Evolutionary conservation across 768 basidiomycete species (phyloP).

Genomic region (Pluteus cervinus): DNA sequence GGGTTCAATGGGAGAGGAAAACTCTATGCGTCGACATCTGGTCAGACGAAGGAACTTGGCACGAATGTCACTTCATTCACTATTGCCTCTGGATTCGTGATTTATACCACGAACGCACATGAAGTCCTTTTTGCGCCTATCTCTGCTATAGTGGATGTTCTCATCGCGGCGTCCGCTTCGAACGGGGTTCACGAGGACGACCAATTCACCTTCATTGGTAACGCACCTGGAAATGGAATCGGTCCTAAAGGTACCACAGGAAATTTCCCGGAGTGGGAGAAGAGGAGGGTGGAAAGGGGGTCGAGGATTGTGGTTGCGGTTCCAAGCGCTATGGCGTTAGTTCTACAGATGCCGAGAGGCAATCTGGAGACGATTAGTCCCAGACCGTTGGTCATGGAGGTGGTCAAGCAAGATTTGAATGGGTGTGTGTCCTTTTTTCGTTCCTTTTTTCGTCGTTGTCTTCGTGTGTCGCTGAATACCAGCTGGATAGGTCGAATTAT

Average conservation of each 20-base stretch:
- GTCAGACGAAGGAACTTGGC: slow-evolving; percentile 30
- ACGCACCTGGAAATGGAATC: too few species aligned
- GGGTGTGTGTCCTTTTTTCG: slow-evolving; percentile 38
- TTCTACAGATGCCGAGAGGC: slow-evolving; percentile 96
- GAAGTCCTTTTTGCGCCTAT: slow-evolving; percentile 72
- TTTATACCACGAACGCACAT: slow-evolving; percentile 82
- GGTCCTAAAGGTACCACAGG: slow-evolving; percentile 9
- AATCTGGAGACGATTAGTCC: slow-evolving; percentile 96
- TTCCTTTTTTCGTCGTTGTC: neutral
- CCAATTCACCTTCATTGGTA: too few species aligned
- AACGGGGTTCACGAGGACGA: too few species aligned
- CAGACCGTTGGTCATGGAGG: slow-evolving; percentile 82
- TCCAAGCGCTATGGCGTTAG: slow-evolving; percentile 81
- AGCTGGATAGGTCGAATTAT: slow-evolving; percentile 55
- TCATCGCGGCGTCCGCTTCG: too few species aligned
- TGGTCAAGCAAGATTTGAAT: slow-evolving; percentile 71
- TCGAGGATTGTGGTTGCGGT: slow-evolving; percentile 85
- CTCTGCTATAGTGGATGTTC: slow-evolving; percentile 16
- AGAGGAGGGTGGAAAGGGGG: slow-evolving; percentile 82
- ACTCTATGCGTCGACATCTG: slow-evolving; percentile 42
- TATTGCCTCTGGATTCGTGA: slow-evolving; percentile 66
- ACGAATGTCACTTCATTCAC: slow-evolving; percentile 68
- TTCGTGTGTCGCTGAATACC: neutral
- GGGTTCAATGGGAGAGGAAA: slow-evolving; percentile 66
- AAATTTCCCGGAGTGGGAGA: too few species aligned